Percentiles rank a stretch among this genome's conserved stretches.
Conservation (phyloP, 768 basidiomycete species). For the Tricholoma flavovirens region DNA sequence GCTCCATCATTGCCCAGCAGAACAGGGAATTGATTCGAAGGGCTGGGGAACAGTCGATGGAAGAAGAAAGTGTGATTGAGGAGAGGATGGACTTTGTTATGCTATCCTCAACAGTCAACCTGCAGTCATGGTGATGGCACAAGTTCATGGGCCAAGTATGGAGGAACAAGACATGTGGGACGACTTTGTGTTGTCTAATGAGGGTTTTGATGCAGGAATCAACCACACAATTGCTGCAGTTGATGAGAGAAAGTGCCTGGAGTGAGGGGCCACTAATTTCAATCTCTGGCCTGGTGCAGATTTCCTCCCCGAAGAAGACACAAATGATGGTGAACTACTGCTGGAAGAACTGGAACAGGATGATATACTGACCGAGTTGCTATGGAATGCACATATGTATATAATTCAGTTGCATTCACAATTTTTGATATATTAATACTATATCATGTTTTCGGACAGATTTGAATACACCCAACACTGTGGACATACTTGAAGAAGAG, state of each 20-base stretch:
- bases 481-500: neutral
- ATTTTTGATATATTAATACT: slow-evolving; percentile 1
- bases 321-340: neutral
- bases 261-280: slow-evolving; percentile 3
- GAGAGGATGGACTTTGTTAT: neutral
- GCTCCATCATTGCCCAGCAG: neutral
- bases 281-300: slow-evolving; percentile 10
- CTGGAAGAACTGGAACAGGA: slow-evolving; percentile 11
- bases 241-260: slow-evolving; percentile 1
- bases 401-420: slow-evolving; percentile 4
- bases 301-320: slow-evolving; percentile 2
- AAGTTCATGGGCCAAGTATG: neutral
- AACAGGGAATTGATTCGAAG: neutral
- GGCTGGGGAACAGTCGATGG: neutral
- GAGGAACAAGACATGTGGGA: slow-evolving; percentile 8
- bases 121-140: neutral
- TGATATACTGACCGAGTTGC: slow-evolving; percentile 7
- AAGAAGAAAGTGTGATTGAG: neutral
- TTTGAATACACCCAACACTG: neutral
- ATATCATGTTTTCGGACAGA: neutral
- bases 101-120: neutral
- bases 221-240: neutral
- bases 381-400: slow-evolving; percentile 8
- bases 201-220: neutral
- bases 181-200: neutral